Percentiles rank a stretch among this genome's conserved stretches.
phyloP scores from a whole-genome alignment of 2,329 filamentous ascomycete species.

The Beauveria sp. region DNA sequence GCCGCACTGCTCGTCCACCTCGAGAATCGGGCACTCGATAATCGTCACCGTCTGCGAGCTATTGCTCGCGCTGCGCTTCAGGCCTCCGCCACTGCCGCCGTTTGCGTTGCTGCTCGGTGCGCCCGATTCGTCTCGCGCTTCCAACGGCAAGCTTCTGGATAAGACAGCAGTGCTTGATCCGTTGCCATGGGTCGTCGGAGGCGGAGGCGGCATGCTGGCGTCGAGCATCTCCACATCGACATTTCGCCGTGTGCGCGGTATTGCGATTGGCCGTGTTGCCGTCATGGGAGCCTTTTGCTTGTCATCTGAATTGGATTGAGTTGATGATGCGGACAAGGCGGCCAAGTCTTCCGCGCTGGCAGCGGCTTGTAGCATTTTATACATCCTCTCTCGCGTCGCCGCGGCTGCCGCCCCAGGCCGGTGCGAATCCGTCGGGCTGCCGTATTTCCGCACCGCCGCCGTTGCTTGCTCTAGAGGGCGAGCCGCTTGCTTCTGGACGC shows the following conservation, averaged over 20 bases:
- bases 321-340: neutral
- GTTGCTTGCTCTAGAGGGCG: neutral
- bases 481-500: neutral
- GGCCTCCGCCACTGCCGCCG: neutral
- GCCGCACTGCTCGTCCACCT: constrained; percentile 24
- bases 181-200: neutral
- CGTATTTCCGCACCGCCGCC: neutral
- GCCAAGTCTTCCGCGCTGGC: neutral
- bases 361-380: neutral
- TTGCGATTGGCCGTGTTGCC: neutral
- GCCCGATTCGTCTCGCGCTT: neutral
- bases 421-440: neutral
- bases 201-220: neutral
- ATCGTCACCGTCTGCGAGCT: constrained; percentile 3
- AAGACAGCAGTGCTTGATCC: neutral
- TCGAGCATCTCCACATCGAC: constrained; percentile 8
- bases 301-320: neutral
- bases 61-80: constrained; percentile 2
- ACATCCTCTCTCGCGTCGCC: neutral
- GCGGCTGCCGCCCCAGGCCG: neutral
- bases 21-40: constrained; percentile 11
- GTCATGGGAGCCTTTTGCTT: neutral
- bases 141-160: neutral
- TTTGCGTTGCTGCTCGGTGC: neutral
- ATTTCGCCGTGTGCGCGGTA: neutral